phyloP scores from a whole-genome alignment of 2,329 filamentous ascomycete genomes.

The Alternaria sp. region DNA sequence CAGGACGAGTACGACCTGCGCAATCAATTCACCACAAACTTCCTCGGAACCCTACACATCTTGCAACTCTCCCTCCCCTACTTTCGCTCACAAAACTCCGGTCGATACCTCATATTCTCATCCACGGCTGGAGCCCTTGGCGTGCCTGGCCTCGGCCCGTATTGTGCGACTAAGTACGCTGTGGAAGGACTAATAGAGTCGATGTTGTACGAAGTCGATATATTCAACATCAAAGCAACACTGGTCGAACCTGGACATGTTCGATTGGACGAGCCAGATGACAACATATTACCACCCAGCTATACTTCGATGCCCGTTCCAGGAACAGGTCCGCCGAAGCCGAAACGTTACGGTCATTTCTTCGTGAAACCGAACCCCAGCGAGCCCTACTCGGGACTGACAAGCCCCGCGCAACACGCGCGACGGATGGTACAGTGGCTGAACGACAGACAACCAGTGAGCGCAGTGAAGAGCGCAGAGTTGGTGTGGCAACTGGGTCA shows the following conservation, averaged over 20 bases:
- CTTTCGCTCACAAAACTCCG: conserved; percentile 75
- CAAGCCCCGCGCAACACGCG: conserved; percentile 85
- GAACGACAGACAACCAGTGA: conserved; percentile 88
- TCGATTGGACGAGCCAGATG: conserved; percentile 78
- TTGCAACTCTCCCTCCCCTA: conserved; percentile 87
- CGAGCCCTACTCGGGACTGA: conserved; percentile 77
- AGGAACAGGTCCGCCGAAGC: conserved; percentile 44
- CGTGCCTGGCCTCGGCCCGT: conserved; percentile 89
- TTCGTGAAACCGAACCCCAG: conserved; percentile 80
- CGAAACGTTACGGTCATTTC: conserved; percentile 90
- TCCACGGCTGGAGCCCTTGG: conserved; percentile 91
- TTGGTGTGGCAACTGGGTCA: conserved; percentile 92
- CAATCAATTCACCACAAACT: conserved; percentile 97
- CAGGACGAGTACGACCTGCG: conserved; percentile 94
- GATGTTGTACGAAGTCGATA: conserved; percentile 93
- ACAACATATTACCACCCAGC: conserved; percentile 38
- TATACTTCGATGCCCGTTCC: conserved; percentile 38
- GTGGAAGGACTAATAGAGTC: conserved; percentile 95
- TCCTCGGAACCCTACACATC: conserved; percentile 93
- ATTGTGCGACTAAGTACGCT: conserved; percentile 96
- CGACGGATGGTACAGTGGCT: conserved; percentile 94
- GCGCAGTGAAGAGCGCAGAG: conserved; percentile 90
- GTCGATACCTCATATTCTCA: conserved; percentile 93
- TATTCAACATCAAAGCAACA: conserved; percentile 91
- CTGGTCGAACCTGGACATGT: conserved; percentile 91